Evolutionary conservation across 2,329 filamentous ascomycete species (phyloP).

Genomic region (Fusarium ambrosium): DNA sequence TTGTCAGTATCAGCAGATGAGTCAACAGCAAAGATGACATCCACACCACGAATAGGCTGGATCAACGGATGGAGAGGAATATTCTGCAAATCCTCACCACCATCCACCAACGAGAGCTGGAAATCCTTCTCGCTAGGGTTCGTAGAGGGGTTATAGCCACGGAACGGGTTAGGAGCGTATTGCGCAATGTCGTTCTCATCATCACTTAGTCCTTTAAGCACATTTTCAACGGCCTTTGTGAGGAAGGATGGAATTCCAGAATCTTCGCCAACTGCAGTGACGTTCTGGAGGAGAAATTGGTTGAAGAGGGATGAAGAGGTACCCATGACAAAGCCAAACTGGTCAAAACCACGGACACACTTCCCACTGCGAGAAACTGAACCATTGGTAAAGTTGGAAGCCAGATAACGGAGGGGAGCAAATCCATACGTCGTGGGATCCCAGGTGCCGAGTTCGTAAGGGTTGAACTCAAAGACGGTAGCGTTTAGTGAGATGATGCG

Average conservation of each 20-base stretch:
- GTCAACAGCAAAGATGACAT: conserved; percentile 74
- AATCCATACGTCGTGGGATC: conserved; percentile 71
- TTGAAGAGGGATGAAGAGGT: conserved; percentile 87
- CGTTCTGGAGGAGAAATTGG: conserved; percentile 68
- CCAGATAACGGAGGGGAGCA: conserved; percentile 69
- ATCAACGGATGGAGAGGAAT: conserved; percentile 77
- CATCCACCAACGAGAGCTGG: conserved; percentile 80
- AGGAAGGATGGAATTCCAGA: conserved; percentile 57
- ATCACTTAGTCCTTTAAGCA: conserved; percentile 68
- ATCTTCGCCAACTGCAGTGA: conserved; percentile 51
- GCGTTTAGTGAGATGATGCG: conserved; percentile 63
- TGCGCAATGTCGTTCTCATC: conserved; percentile 80
- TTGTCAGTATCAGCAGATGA: conserved; percentile 70
- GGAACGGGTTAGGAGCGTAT: conserved; percentile 70
- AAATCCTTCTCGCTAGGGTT: conserved; percentile 57
- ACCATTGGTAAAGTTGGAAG: conserved; percentile 68
- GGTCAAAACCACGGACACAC: conserved; percentile 77
- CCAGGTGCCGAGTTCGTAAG: conserved; percentile 75
- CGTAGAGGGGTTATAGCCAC: conserved; percentile 61
- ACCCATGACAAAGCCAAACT: conserved; percentile 82
- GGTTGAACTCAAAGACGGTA: conserved; percentile 73
- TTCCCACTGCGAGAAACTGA: conserved; percentile 55
- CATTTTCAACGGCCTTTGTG: conserved; percentile 58
- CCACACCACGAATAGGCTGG: conserved; percentile 62
- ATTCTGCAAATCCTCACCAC: conserved; percentile 83